Conservation (phyloP, 2,329 filamentous ascomycete genomes). For the Coleophoma crateriformis region DNA sequence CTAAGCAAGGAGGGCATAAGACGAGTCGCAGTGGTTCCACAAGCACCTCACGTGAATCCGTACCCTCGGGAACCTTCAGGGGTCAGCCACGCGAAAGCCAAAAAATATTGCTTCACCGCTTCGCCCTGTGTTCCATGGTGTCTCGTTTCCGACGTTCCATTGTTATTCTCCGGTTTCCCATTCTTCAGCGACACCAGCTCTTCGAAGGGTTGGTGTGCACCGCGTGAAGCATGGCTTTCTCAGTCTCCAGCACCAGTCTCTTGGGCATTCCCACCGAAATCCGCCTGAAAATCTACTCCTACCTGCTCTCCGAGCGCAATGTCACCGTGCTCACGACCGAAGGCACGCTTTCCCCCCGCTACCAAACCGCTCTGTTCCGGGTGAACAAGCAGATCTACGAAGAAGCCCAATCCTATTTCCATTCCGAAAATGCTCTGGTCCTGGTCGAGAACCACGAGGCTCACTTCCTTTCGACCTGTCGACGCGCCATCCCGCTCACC, state of each 20-base stretch:
- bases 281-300: background rate
- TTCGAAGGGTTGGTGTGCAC: too few species aligned
- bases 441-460: background rate
- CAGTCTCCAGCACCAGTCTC: background rate
- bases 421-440: background rate
- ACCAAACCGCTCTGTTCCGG: background rate
- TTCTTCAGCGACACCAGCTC: too few species aligned
- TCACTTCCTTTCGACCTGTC: conserved; percentile 1
- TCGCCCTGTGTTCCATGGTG: too few species aligned
- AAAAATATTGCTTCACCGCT: too few species aligned
- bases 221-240: too few species aligned
- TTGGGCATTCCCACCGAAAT: background rate
- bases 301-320: background rate
- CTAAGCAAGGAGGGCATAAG: too few species aligned
- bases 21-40: too few species aligned
- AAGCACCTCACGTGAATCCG: too few species aligned
- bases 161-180: too few species aligned
- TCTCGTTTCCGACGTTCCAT: too few species aligned
- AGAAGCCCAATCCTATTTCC: background rate
- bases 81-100: too few species aligned
- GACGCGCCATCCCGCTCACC: background rate
- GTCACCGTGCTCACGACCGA: background rate
- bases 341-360: background rate
- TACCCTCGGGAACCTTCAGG: too few species aligned
- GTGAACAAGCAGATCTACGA: conserved; percentile 1